Conservation (phyloP, 768 basidiomycete species). For the Strobilomyces echinocephalus region DNA sequence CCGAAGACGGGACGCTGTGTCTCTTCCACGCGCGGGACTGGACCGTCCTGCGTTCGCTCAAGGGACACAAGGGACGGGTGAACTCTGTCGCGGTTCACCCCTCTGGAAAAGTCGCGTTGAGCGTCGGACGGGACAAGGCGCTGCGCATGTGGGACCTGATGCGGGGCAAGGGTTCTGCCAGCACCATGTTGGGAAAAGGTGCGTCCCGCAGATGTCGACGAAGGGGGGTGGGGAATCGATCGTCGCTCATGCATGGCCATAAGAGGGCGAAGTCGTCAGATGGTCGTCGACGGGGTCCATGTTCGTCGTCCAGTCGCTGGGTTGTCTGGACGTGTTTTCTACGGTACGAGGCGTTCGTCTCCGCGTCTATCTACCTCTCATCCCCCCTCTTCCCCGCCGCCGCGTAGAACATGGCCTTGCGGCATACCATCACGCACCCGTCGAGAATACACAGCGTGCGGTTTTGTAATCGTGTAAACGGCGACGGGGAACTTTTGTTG, state of each 20-base stretch:
- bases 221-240: too few species aligned
- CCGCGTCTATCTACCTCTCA: neutral
- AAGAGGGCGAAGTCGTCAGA: constrained; percentile 89
- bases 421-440: constrained; percentile 69
- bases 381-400: too few species aligned
- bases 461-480: constrained; percentile 61
- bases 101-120: constrained; percentile 85
- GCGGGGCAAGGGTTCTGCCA: constrained; percentile 86
- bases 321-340: constrained; percentile 76
- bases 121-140: constrained; percentile 85
- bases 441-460: constrained; percentile 81
- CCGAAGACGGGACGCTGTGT: constrained; percentile 87
- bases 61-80: constrained; percentile 91
- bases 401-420: constrained; percentile 68
- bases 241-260: neutral
- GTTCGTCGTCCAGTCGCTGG: constrained; percentile 76
- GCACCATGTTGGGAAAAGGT: constrained; percentile 89
- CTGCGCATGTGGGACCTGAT: constrained; percentile 99
- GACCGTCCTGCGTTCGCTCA: constrained; percentile 80
- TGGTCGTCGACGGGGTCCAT: constrained; percentile 77
- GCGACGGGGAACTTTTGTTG: constrained; percentile 64
- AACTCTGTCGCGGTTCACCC: constrained; percentile 91
- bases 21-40: constrained; percentile 94
- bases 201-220: too few species aligned
- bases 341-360: constrained; percentile 43